Conservation (phyloP, 257 asterid genomes). For the Avicennia marina region DNA sequence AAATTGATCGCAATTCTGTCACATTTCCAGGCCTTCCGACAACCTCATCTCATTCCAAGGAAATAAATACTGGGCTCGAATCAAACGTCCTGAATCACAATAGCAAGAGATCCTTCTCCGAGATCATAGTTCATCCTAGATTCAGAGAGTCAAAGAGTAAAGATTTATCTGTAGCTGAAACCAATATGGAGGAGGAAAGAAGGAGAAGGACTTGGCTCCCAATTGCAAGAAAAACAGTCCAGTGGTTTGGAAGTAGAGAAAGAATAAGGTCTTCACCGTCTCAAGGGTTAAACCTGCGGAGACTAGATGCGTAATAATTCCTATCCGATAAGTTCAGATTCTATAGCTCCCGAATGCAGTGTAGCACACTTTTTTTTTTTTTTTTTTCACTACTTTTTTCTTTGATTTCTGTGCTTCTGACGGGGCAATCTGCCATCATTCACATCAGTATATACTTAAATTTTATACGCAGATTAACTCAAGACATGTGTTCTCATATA, state of each 20-base stretch:
- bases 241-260: constrained; percentile 77
- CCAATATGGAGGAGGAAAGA: constrained; percentile 39
- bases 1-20: neutral
- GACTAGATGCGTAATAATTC: too few relatives aligned
- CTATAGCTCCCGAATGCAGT: too few relatives aligned
- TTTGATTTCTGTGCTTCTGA: too few relatives aligned
- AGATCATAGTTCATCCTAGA: constrained; percentile 62
- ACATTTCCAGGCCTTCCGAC: constrained; percentile 1
- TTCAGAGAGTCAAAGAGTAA: constrained; percentile 20
- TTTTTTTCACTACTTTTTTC: too few relatives aligned
- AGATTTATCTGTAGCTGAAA: constrained; percentile 14
- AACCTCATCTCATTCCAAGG: neutral
- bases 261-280: constrained; percentile 1
- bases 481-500: too few relatives aligned
- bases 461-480: too few relatives aligned
- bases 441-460: too few relatives aligned
- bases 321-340: too few relatives aligned
- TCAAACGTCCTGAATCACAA: constrained; percentile 16
- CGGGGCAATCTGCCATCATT: too few relatives aligned
- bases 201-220: constrained; percentile 68
- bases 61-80: neutral
- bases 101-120: constrained; percentile 67
- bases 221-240: constrained; percentile 71
- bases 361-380: too few relatives aligned
- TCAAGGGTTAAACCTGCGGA: too few relatives aligned